Evolutionary conservation across 257 asterid genomes (phyloP), one percentile per base, ranked within the genome.

Genomic region (Coffea eugenioides): DNA sequence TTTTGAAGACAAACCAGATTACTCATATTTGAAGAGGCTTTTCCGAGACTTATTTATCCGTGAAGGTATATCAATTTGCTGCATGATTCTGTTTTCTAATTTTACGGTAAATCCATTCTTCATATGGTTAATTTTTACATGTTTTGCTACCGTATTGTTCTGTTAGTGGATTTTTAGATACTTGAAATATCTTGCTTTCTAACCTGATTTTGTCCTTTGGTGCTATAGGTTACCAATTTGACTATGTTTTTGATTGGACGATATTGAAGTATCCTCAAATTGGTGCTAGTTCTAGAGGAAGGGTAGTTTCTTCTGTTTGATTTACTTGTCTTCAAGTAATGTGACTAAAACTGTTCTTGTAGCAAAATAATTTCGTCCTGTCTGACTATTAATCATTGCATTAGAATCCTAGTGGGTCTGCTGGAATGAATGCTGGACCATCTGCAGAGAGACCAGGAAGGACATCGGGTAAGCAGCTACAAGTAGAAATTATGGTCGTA

Each of bases 221-320:
- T 73, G 74, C 72, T 80, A 85, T 89, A 95, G 99, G 98, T 81
- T 95, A 93, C 87, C 99, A 95, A 83, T 93, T 95, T 82, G 99
- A 95, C 83, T 95, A 91, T 80, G 98, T 95, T 69, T 94, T 94
- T 85, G 98, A 95, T 84, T 95, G 98, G 97, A 94, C 98, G 20
- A 90, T 93, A 83, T 78, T 94, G 90, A 95, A 95, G 90, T 90
- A 93, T 88, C 99, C 99, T 79, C 99, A 92, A 87, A 91, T 93
- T 73, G 97, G 97, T 80, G 77, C 97, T 39, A 89, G 95, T 81
- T 91, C 99, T 73, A 86, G 94, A 90, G 85, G 91, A 48, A 89
- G 97, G 88, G 99, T 91, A 73, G 65, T 90, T 85, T 73, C 57
- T 48, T 80, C 36, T 74, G 48, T 81, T 75, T 81, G 36, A 57